Base-by-base conservation (phyloP, 2,329 filamentous ascomycete species). In the Trichoderma atroviride region DNA sequence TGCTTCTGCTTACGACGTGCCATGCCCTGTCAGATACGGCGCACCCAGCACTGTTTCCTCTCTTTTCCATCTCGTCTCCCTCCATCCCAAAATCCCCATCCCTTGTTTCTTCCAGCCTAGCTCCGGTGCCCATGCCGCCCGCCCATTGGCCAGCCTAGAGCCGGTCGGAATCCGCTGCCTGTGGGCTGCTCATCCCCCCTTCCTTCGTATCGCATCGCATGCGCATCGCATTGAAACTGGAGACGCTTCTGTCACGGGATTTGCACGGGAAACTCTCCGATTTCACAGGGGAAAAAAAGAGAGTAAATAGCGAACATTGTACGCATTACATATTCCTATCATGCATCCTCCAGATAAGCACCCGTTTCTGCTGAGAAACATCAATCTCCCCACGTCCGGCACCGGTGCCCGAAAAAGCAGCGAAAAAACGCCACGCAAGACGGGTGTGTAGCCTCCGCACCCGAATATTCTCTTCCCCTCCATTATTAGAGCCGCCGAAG, bases 131-230 rank as follows among this genome's bases (percentile, higher is more conserved):
- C n/a, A 24, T 58, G 19, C 27, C 10, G 37, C 40, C 29, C 55
- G 9, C 11, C 63, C 29, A 66, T 58, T 66, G 63, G 63, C 27
- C 52, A 24, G 62, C 53, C 53, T n/a, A 31, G 52, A 47, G 29
- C 47, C 64, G 35, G 29, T 22, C 55, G 16, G 56, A 50, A 52
- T 31, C 57, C n/a, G 53, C 62, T 16, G 31, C 31, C 29, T 35
- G 19, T 31, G 47, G 47, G 22, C 33, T 35, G 11, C 13, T 24
- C 52, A 52, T 52, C 22, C 13, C 22, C 50, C 58, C 59, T 52
- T 22, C 33, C 29, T 55, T 64, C 61, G 61, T 64, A 64, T 64
- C 61, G 60, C 60, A 52, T 63, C 60, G 60, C 50, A 52, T 33
- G 33, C 33, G 33, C 33, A 43, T 43, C 40, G 19, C 33, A 50